phyloP scores from a whole-genome alignment of 2,329 filamentous ascomycete species.

The Calonectria fujianensis region DNA sequence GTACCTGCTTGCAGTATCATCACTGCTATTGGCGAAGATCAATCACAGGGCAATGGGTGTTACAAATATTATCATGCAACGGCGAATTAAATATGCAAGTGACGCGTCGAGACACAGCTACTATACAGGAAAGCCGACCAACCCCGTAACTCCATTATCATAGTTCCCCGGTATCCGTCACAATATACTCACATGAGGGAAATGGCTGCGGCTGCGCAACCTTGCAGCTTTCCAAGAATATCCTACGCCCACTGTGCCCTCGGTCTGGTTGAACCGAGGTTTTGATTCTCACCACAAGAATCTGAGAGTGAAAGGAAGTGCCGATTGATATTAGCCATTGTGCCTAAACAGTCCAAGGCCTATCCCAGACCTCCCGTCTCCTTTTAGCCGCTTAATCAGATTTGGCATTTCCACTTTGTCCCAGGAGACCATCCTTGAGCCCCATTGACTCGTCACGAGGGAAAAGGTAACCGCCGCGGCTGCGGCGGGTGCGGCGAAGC shows the following conservation, averaged over 20 bases:
- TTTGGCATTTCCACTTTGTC: constrained; percentile 62
- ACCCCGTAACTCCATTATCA: constrained; percentile 54
- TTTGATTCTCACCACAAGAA: neutral
- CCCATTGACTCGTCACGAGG: constrained; percentile 75
- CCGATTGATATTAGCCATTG: constrained; percentile 17
- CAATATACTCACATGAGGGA: constrained; percentile 1
- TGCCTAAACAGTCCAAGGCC: neutral
- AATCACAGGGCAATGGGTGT: too few relatives aligned
- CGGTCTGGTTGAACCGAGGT: neutral
- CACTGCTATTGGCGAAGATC: neutral
- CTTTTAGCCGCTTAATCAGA: constrained; percentile 54
- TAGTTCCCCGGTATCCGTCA: neutral
- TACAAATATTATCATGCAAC: constrained; percentile 9
- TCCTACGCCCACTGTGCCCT: neutral
- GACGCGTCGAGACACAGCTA: constrained; percentile 39
- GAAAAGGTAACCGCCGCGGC: constrained; percentile 76
- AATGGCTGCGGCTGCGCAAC: neutral
- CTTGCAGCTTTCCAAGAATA: neutral
- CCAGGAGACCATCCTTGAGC: constrained; percentile 80
- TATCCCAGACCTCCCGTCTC: neutral
- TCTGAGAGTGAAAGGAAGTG: neutral
- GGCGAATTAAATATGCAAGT: constrained; percentile 43
- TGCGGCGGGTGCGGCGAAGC: constrained; percentile 72
- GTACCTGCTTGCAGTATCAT: neutral
- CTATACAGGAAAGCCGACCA: constrained; percentile 46